phyloP scores from a whole-genome alignment of 169 alveolate genomes.

The Cardiosporidium cionae region DNA sequence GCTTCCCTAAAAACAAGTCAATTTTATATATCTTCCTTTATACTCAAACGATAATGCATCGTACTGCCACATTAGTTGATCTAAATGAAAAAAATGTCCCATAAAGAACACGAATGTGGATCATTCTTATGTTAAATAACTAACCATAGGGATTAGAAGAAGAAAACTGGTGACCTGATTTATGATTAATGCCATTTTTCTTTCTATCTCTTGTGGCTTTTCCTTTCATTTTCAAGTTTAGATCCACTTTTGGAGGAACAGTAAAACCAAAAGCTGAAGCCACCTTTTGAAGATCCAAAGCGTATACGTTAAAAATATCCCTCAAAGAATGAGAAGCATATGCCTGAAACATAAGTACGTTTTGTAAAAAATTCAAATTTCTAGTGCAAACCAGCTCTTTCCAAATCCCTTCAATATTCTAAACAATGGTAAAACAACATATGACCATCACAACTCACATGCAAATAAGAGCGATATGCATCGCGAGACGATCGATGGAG shows the following conservation, averaged over 20 bases:
- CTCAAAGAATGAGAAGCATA: conserved; percentile 89
- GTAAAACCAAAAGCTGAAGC: conserved; percentile 72
- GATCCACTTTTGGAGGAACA: conserved; percentile 45
- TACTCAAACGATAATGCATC: too few species aligned
- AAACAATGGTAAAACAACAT: background rate
- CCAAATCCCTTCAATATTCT: background rate
- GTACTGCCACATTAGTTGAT: too few species aligned
- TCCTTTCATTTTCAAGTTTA: conserved; percentile 33
- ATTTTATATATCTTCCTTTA: too few species aligned
- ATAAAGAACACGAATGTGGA: too few species aligned
- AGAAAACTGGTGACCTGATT: conserved; percentile 43
- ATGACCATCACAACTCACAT: conserved; percentile 34
- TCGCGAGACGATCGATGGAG: conserved; percentile 91
- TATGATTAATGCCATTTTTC: conserved; percentile 7
- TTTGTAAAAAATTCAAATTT: background rate
- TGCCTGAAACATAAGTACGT: conserved; percentile 52
- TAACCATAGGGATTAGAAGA: conserved; percentile 49
- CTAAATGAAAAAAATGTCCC: too few species aligned
- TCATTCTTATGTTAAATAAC: too few species aligned
- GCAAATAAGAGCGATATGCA: conserved; percentile 90
- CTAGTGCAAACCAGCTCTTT: background rate
- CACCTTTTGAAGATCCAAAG: conserved; percentile 87
- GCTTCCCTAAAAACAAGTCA: too few species aligned
- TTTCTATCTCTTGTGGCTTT: conserved; percentile 11
- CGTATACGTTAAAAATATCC: conserved; percentile 91